Evolutionary conservation across 306 rosid species (phyloP).

Genomic region (Glycine latifolia): DNA sequence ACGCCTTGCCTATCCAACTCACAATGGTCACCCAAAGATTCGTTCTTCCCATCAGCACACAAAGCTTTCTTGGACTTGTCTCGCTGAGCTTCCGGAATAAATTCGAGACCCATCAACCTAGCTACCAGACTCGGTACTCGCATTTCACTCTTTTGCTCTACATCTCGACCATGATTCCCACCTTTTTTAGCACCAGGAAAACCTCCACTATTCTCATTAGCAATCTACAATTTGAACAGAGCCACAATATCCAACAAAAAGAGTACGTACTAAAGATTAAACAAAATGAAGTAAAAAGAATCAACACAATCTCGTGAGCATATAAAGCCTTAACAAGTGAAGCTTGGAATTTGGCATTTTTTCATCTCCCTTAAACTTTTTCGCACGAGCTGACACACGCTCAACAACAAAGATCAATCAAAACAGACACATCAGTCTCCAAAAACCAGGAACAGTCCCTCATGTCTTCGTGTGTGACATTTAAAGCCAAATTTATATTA

Average conservation of each 20-base stretch:
- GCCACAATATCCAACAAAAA: slow-evolving; percentile 36
- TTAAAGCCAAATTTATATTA: background rate
- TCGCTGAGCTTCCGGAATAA: slow-evolving; percentile 66
- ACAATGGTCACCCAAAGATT: slow-evolving; percentile 29
- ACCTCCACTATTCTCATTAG: slow-evolving; percentile 87
- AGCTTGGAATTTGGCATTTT: slow-evolving; percentile 77
- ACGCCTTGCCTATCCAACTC: slow-evolving; percentile 52
- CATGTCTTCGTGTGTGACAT: background rate
- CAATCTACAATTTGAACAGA: slow-evolving; percentile 63
- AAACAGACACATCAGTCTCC: slow-evolving; percentile 42
- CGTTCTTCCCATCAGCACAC: slow-evolving; percentile 47
- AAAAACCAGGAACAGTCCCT: slow-evolving; percentile 4
- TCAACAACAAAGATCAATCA: slow-evolving; percentile 42
- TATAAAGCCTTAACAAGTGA: slow-evolving; percentile 66
- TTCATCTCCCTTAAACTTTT: slow-evolving; percentile 77
- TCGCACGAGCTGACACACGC: slow-evolving; percentile 62
- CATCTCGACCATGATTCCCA: slow-evolving; percentile 54
- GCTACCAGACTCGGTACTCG: slow-evolving; percentile 83
- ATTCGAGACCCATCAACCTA: slow-evolving; percentile 90
- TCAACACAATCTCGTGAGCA: background rate
- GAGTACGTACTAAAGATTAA: background rate
- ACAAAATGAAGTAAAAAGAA: background rate
- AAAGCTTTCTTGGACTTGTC: slow-evolving; percentile 65
- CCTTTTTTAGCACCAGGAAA: slow-evolving; percentile 71
- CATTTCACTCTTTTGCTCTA: slow-evolving; percentile 66